Base-by-base conservation (phyloP, 2,329 filamentous ascomycete species). In the Dactylellina leptospora region DNA sequence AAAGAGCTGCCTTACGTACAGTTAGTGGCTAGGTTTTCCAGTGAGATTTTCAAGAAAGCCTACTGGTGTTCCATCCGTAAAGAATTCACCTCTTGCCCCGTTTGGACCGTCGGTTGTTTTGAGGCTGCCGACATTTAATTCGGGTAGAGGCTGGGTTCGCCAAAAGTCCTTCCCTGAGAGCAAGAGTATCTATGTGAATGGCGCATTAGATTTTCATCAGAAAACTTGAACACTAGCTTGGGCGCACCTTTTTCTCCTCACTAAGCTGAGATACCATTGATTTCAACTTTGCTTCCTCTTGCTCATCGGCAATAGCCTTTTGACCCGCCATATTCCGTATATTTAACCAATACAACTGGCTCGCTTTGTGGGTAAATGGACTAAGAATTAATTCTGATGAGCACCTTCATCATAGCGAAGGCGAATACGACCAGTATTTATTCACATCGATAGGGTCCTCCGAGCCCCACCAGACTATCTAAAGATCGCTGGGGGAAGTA, bases 1-100 rank as follows among this genome's bases (percentile, higher is more conserved):
- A 84, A 75, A 85, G 87, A n/a, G 85, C 85, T 0, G 86, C 84
- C 22, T 82, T 82, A 30, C 92, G 18, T 13, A 3, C 11, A 50
- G 20, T 33, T 23, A 47, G 42, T 13, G 8, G n/a, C 42, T 9
- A 10, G n/a, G n/a, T 47, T 47, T 13, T 22, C 84, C 10, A 4
- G 16, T 13, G 3, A 13, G 23, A 30, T 1, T 13, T 4, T 4
- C 4, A 42, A n/a, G 88, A 85, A 22, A 30, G 28, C 36, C 25
- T 54, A 88, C 88, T 78, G 90, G 90, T 36, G 89, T 89, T 0
- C 88, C 88, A 75, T 91, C 88, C 36, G 86, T 85, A 48, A 88
- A 82, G 33, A 73, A 74, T 36, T 76, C 70, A n/a, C 75, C 75
- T 27, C 74, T 59, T 18, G 68, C 75, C 13, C 75, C 75, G 36